Percentiles rank a stretch among this genome's conserved stretches.
Conservation (phyloP, 306 rosid genomes). For the Astragalus glycyphyllos region DNA sequence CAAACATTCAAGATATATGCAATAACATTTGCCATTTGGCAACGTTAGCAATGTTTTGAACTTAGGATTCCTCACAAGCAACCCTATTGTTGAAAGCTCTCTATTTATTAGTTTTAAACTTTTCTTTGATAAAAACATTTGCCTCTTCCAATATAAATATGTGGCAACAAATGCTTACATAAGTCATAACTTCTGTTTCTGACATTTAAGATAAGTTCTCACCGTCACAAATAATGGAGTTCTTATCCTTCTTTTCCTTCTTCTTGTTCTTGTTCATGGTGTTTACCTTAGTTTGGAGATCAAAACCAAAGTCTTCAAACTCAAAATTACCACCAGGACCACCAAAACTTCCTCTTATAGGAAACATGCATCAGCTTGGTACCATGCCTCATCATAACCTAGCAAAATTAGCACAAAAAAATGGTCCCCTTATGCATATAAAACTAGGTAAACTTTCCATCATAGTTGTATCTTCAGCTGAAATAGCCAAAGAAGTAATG, state of each 20-base stretch:
- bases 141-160: background rate
- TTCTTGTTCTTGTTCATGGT: slow-evolving; percentile 38
- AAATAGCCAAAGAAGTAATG: slow-evolving; percentile 50
- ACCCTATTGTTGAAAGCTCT: background rate
- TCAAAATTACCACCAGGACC: slow-evolving; percentile 51
- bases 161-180: background rate
- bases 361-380: slow-evolving; percentile 49
- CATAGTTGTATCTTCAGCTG: slow-evolving; percentile 49
- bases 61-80: background rate
- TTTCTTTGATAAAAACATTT: background rate
- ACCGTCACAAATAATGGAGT: slow-evolving; percentile 36
- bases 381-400: slow-evolving; percentile 32
- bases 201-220: background rate
- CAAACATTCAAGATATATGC: background rate
- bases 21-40: slow-evolving; percentile 1
- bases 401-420: slow-evolving; percentile 31
- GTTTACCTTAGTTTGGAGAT: slow-evolving; percentile 28
- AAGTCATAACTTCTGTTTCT: background rate
- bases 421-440: slow-evolving; percentile 47
- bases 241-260: slow-evolving; percentile 12
- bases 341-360: slow-evolving; percentile 43
- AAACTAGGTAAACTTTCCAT: slow-evolving; percentile 39
- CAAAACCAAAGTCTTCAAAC: slow-evolving; percentile 39
- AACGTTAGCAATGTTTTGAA: background rate
- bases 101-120: background rate